Conservation (phyloP, 2,329 filamentous ascomycete genomes). For the Stagonosporopsis rhizophila region DNA sequence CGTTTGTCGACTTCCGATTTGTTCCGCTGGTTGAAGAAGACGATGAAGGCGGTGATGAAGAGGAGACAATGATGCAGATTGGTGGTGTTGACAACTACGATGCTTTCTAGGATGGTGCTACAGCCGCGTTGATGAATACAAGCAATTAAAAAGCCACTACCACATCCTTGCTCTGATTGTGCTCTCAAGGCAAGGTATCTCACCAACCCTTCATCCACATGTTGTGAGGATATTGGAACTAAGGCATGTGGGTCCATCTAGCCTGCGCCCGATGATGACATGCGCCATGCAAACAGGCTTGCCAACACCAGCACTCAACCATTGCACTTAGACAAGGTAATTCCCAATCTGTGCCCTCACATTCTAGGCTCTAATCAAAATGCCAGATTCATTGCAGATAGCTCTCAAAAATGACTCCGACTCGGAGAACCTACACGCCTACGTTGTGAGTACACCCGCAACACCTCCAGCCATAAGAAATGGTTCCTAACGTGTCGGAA, state of each 20-base stretch:
- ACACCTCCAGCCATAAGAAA: background rate
- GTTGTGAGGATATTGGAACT: background rate
- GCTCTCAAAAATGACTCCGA: conserved; percentile 16
- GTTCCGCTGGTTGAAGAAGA: conserved; percentile 75
- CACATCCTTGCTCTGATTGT: too few relatives aligned
- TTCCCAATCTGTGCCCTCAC: background rate
- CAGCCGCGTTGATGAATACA: too few relatives aligned
- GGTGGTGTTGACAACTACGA: conserved; percentile 6
- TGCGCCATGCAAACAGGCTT: conserved; percentile 18
- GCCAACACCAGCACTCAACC: conserved; percentile 5
- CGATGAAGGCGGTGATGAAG: conserved; percentile 40
- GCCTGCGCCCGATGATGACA: conserved; percentile 15
- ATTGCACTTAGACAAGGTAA: background rate
- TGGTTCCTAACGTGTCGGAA: background rate
- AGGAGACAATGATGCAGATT: conserved; percentile 27
- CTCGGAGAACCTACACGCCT: conserved; percentile 12
- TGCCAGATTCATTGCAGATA: conserved; percentile 18
- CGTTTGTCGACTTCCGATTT: conserved; percentile 84
- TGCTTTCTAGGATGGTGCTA: background rate
- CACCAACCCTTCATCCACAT: background rate
- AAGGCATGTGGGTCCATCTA: conserved; percentile 17
- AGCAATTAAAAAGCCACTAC: background rate
- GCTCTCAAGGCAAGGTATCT: background rate
- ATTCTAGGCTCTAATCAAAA: background rate
- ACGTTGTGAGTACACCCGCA: conserved; percentile 3